Evolutionary conservation across 1,139 yeast species (phyloP).

Genomic region (Yamadazyma spencermartinsiae): DNA sequence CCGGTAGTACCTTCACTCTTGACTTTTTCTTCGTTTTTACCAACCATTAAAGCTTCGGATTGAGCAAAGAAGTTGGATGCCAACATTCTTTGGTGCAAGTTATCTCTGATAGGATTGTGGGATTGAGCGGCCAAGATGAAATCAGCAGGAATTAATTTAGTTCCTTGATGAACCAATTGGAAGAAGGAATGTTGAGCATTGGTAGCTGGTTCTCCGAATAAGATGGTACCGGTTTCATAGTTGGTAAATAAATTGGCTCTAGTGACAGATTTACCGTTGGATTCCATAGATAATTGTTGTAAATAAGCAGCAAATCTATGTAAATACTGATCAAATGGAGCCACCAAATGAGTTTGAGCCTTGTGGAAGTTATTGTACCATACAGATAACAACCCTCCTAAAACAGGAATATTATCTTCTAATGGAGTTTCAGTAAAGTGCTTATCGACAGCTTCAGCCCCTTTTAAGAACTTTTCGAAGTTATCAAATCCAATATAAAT

Average conservation of each 20-base stretch:
- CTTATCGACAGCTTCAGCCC: conserved; percentile 96
- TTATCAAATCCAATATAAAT: conserved; percentile 93
- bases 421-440: conserved; percentile 84
- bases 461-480: conserved; percentile 87
- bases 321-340: conserved; percentile 97
- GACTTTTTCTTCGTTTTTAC: conserved; percentile 84
- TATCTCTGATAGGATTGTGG: conserved; percentile 93
- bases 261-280: conserved; percentile 96
- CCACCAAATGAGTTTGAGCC: conserved; percentile 97
- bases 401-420: conserved; percentile 86
- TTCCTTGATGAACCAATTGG: conserved; percentile 99
- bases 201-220: conserved; percentile 98
- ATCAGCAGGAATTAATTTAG: conserved; percentile 95
- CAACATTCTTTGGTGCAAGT: conserved; percentile 94
- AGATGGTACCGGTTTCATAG: conserved; percentile 92
- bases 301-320: conserved; percentile 99
- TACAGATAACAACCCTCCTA: conserved; percentile 90
- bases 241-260: conserved; percentile 87
- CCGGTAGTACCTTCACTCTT: conserved; percentile 88
- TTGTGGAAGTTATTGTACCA: conserved; percentile 99
- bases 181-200: conserved; percentile 99
- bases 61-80: conserved; percentile 98
- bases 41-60: conserved; percentile 96
- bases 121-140: conserved; percentile 96
- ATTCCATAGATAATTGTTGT: conserved; percentile 98